These are phyloP conservation scores for Rhizophora mangle DNA, from an alignment of 345 rosid species.

Conservation along the genomic window DNA sequence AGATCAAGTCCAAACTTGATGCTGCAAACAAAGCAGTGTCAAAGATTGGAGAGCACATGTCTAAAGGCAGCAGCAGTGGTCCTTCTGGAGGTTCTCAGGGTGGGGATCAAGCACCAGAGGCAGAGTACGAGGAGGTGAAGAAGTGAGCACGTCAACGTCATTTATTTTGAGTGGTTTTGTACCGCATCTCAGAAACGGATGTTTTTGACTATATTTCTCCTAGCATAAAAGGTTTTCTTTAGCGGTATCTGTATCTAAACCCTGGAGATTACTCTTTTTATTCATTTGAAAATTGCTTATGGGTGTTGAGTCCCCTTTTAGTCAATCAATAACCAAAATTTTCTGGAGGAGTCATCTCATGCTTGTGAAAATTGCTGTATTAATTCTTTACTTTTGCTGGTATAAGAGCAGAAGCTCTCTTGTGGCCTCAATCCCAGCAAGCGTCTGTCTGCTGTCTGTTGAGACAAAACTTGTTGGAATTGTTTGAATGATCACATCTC, in stretches of 20 bases:
- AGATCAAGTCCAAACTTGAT: constrained; percentile 30
- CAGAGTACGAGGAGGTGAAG: constrained; percentile 38
- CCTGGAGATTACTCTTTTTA: constrained; percentile 7
- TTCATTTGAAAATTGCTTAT: constrained; percentile 1
- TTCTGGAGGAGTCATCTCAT: not conserved
- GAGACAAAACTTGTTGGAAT: not conserved
- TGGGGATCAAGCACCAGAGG: constrained; percentile 32
- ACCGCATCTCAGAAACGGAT: not conserved
- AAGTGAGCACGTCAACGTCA: constrained; percentile 13
- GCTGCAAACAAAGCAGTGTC: constrained; percentile 37
- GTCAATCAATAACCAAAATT: constrained; percentile 10
- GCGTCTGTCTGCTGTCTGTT: not conserved
- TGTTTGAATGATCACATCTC: too few species aligned
- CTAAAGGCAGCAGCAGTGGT: constrained; percentile 23
- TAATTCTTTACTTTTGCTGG: too few species aligned
- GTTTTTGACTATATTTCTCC: not conserved
- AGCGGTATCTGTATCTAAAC: constrained; percentile 20
- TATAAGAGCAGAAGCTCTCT: too few species aligned
- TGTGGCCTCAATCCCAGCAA: too few species aligned
- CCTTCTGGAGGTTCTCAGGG: constrained; percentile 23
- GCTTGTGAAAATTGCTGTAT: not conserved
- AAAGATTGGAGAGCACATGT: constrained; percentile 38
- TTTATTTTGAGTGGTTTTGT: too few species aligned
- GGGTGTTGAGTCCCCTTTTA: constrained; percentile 6
- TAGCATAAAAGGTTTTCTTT: not conserved